Percentiles rank a stretch among this genome's conserved stretches.
phyloP scores from a whole-genome alignment of 2,329 filamentous ascomycete species.

The Pseudogymnoascus sp. region DNA sequence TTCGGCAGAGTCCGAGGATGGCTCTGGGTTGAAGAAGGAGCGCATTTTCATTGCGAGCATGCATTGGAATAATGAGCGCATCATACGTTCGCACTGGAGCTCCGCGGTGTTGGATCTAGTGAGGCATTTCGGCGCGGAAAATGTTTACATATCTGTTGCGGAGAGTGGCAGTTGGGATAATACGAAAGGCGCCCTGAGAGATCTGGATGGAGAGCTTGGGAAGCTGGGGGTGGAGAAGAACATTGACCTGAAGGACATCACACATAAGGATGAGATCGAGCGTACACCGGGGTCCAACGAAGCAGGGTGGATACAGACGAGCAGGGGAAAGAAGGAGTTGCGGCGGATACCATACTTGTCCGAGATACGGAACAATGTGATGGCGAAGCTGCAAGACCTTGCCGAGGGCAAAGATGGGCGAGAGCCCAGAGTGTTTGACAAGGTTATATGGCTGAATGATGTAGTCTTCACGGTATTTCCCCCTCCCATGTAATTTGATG shows the following conservation, averaged over 20 bases:
- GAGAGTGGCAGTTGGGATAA: slow-evolving; percentile 65
- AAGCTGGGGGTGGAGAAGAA: slow-evolving; percentile 44
- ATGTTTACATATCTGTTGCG: slow-evolving; percentile 60
- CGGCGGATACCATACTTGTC: slow-evolving; percentile 64
- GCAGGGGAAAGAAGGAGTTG: slow-evolving; percentile 45
- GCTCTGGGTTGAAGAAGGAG: slow-evolving; percentile 16
- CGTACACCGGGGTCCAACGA: slow-evolving; percentile 35
- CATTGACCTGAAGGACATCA: slow-evolving; percentile 50
- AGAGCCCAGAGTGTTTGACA: slow-evolving; percentile 39
- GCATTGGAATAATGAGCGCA: slow-evolving; percentile 58
- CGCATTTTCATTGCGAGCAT: slow-evolving; percentile 61
- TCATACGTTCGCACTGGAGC: slow-evolving; percentile 57
- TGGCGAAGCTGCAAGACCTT: slow-evolving; percentile 50
- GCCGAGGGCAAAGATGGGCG: slow-evolving; percentile 35
- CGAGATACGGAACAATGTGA: slow-evolving; percentile 53
- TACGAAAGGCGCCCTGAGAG: slow-evolving; percentile 53
- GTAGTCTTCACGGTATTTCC: slow-evolving; percentile 50
- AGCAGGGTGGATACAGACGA: slow-evolving; percentile 58
- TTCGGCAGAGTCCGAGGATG: not conserved
- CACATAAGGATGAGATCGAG: slow-evolving; percentile 49
- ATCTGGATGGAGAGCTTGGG: slow-evolving; percentile 49
- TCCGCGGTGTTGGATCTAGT: slow-evolving; percentile 51
- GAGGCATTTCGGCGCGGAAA: slow-evolving; percentile 49
- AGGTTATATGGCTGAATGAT: slow-evolving; percentile 56
- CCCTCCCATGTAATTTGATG: not conserved